A percentile compares a stretch with the other conserved stretches of the same genome.
Conservation (phyloP, 495 filamentous ascomycete genomes). For the Penicillium bovifimosum region DNA sequence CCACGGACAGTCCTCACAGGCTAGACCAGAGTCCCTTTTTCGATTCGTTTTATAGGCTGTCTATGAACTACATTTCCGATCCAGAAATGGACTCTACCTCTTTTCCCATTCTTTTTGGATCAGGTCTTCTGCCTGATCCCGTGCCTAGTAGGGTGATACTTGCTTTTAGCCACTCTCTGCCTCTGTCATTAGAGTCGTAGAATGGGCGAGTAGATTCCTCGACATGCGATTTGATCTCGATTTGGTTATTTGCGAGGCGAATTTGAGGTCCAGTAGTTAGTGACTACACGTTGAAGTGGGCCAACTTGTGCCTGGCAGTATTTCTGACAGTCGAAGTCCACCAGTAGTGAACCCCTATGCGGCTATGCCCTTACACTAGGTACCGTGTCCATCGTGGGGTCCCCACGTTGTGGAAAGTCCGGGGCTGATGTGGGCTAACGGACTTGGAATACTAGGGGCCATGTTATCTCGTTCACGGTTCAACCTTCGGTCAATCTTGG, state of each 20-base stretch:
- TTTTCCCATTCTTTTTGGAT: background rate
- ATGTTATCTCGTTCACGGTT: too few species aligned
- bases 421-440: too few species aligned
- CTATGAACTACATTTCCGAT: slow-evolving; percentile 30
- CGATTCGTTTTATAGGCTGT: slow-evolving; percentile 27
- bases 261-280: background rate
- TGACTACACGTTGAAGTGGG: background rate
- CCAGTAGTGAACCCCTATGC: too few species aligned
- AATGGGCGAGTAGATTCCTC: background rate
- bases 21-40: slow-evolving; percentile 21
- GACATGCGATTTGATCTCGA: too few species aligned
- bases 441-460: too few species aligned
- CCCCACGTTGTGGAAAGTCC: too few species aligned
- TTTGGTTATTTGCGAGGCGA: too few species aligned
- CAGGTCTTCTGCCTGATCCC: background rate
- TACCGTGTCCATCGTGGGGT: too few species aligned
- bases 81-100: slow-evolving; percentile 21
- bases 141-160: background rate
- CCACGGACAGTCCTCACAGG: slow-evolving; percentile 2
- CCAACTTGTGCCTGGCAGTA: background rate
- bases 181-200: background rate
- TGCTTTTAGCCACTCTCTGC: background rate
- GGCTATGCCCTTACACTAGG: too few species aligned
- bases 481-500: too few species aligned
- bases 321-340: too few species aligned